Conservation (phyloP, 345 rosid genomes). For the Iberis pinnata region DNA sequence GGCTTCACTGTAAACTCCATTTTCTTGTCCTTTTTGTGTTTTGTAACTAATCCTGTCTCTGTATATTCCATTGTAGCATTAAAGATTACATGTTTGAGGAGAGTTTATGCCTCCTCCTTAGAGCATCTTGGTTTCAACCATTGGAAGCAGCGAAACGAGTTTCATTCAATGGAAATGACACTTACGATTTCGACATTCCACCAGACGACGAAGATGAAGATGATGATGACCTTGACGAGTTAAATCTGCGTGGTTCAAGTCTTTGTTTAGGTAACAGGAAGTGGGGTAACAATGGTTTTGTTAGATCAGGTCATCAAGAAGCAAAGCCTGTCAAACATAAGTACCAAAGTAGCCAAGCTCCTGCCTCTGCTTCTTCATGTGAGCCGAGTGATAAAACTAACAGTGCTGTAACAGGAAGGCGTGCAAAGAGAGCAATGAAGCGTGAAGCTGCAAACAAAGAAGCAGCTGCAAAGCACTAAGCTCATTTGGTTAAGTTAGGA, state of each 20-base stretch:
- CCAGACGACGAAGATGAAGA: constrained; percentile 40
- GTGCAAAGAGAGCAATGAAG: constrained; percentile 83
- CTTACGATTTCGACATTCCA: constrained; percentile 40
- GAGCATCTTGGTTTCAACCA: constrained; percentile 80
- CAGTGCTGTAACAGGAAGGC: constrained; percentile 51
- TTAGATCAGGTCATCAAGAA: constrained; percentile 82
- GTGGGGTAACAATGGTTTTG: constrained; percentile 92
- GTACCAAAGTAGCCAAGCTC: constrained; percentile 31
- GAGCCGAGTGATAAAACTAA: constrained; percentile 46
- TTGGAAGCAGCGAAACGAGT: constrained; percentile 44
- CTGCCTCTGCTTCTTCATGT: constrained; percentile 43
- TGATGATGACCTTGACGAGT: constrained; percentile 63
- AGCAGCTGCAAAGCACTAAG: constrained; percentile 45
- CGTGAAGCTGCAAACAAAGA: constrained; percentile 89
- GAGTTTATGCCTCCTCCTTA: constrained; percentile 81
- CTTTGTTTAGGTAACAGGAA: constrained; percentile 78
- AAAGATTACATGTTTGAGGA: constrained; percentile 92
- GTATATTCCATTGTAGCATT: constrained; percentile 36
- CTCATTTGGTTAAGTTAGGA: constrained; percentile 37
- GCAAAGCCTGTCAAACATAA: constrained; percentile 55
- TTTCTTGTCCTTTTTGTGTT: background rate
- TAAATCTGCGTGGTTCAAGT: constrained; percentile 39
- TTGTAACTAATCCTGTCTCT: background rate
- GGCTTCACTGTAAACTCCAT: no score
- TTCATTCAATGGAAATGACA: constrained; percentile 33